Evolutionary conservation across 2,329 filamentous ascomycete species (phyloP).

Genomic region (Talaromyces sp.): DNA sequence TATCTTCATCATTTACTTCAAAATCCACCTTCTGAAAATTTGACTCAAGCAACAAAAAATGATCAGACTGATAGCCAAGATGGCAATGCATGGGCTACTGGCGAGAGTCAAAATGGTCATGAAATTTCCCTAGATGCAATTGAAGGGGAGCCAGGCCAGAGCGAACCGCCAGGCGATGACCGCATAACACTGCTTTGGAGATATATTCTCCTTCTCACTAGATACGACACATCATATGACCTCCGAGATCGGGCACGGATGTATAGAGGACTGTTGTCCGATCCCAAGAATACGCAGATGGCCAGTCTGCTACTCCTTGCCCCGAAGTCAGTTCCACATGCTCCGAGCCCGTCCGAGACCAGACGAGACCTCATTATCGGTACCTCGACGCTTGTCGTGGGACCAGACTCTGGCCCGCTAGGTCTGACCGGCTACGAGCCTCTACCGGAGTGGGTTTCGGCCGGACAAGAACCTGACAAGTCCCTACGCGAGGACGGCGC

Average conservation of each 20-base stretch:
- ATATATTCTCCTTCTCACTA: conserved; percentile 76
- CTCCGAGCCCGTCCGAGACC: conserved; percentile 81
- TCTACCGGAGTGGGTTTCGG: conserved; percentile 79
- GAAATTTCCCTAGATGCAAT: conserved; percentile 25
- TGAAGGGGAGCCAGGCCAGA: conserved; percentile 28
- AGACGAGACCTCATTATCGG: conserved; percentile 75
- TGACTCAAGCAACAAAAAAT: background rate
- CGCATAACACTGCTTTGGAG: conserved; percentile 75
- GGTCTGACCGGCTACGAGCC: conserved; percentile 74
- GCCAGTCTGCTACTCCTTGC: conserved; percentile 87
- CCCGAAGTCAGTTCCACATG: conserved; percentile 88
- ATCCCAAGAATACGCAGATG: conserved; percentile 72
- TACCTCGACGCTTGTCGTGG: conserved; percentile 79
- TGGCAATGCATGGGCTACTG: conserved; percentile 32
- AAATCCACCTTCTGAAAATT: conserved; percentile 37
- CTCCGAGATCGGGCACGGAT: conserved; percentile 85
- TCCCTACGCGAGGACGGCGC: conserved; percentile 62
- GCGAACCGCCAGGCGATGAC: conserved; percentile 42
- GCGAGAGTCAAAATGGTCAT: conserved; percentile 23
- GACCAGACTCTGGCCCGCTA: conserved; percentile 67
- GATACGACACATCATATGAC: conserved; percentile 94
- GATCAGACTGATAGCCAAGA: background rate
- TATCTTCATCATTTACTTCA: conserved; percentile 78
- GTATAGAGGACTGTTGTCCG: conserved; percentile 77
- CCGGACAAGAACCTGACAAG: conserved; percentile 74